Conservation (phyloP, 441 rosid species). For the Flueggea neowawraea region DNA sequence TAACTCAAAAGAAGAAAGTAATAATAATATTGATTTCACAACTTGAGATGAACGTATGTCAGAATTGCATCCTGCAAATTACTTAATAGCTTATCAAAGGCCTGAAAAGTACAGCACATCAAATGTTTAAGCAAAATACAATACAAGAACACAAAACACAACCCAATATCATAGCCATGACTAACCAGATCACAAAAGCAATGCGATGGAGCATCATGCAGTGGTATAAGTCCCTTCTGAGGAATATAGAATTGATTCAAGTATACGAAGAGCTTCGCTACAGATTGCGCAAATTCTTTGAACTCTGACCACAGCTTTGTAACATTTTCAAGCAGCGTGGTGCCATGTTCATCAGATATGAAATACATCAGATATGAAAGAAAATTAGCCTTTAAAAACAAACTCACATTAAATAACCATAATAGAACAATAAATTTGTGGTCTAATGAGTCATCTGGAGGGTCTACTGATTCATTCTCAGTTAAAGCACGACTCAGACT, state of each 20-base stretch:
- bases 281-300: conserved; percentile 6
- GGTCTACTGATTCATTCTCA: background rate
- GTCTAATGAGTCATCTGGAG: no score
- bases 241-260: background rate
- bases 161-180: background rate
- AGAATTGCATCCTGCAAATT: conserved; percentile 8
- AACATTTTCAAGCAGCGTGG: conserved; percentile 1
- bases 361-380: conserved; percentile 4
- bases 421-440: no score
- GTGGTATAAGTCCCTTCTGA: background rate
- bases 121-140: background rate
- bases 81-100: conserved; percentile 1
- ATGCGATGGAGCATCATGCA: background rate
- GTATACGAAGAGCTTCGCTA: background rate
- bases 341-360: conserved; percentile 8
- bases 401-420: background rate
- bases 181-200: conserved; percentile 5
- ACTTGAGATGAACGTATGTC: conserved; percentile 1
- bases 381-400: background rate
- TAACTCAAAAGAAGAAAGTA: background rate
- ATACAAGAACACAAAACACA: background rate
- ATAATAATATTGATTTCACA: background rate
- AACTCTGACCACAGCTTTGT: conserved; percentile 7
- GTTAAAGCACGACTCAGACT: background rate
- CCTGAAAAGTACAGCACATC: conserved; percentile 1